phyloP scores from a whole-genome alignment of 352 stramenopile species.

The Blastocystis sp. region DNA sequence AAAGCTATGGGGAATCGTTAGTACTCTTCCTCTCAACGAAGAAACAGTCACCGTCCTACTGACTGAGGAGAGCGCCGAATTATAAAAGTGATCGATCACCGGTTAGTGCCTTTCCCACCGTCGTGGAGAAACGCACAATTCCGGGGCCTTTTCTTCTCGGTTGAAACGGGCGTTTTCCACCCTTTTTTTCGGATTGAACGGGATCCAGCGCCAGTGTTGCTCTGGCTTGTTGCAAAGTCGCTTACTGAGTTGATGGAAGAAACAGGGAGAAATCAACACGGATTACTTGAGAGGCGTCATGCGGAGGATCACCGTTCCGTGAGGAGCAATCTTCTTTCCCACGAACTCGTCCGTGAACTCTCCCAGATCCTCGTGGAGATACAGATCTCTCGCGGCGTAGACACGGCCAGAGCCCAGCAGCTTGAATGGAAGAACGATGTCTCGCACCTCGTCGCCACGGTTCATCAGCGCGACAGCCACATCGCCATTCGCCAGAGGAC shows the following conservation, averaged over 20 bases:
- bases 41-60: not conserved
- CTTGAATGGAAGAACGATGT: not conserved
- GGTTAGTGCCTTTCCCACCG: not conserved
- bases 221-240: too few relatives aligned
- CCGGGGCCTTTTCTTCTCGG: too few relatives aligned
- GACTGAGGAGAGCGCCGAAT: not conserved
- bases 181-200: too few relatives aligned
- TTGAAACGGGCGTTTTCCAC: too few relatives aligned
- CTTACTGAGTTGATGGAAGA: too few relatives aligned
- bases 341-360: not conserved
- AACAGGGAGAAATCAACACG: too few relatives aligned
- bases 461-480: slow-evolving; percentile 36
- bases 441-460: not conserved
- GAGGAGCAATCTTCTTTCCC: not conserved
- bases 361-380: not conserved
- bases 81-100: not conserved
- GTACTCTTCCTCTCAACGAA: not conserved
- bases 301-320: not conserved
- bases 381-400: not conserved
- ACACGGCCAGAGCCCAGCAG: not conserved
- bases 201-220: too few relatives aligned
- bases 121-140: not conserved
- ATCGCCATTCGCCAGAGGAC: slow-evolving; percentile 11
- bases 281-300: too few relatives aligned
- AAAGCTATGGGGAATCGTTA: not conserved